phyloP scores from a whole-genome alignment of 495 filamentous ascomycete genomes.

The Aspergillus campestris region DNA sequence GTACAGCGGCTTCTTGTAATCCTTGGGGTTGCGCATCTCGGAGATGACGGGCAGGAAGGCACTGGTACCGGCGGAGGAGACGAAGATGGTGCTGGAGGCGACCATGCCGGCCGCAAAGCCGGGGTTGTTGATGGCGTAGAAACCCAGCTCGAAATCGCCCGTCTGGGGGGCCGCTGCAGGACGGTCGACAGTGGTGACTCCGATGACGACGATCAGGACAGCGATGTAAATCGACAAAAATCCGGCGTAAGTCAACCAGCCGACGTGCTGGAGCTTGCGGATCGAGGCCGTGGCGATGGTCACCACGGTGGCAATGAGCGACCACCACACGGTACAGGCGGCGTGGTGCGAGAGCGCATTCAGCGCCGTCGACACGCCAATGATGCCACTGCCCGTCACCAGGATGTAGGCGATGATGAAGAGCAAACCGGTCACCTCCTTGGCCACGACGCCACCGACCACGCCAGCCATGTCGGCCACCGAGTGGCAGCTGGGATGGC shows the following conservation, averaged over 20 bases:
- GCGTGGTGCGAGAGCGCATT: slow-evolving; percentile 41
- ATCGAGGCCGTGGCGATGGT: slow-evolving; percentile 43
- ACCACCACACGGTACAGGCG: slow-evolving; percentile 36
- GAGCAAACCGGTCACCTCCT: slow-evolving; percentile 28
- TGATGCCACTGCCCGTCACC: slow-evolving; percentile 36
- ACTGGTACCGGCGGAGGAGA: slow-evolving; percentile 46
- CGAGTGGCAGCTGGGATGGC: slow-evolving; percentile 27
- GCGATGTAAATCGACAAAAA: slow-evolving; percentile 35
- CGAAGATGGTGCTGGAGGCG: slow-evolving; percentile 28
- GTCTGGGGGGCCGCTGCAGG: slow-evolving; percentile 27
- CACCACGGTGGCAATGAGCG: slow-evolving; percentile 46
- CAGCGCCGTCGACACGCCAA: slow-evolving; percentile 38
- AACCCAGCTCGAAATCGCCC: slow-evolving; percentile 39
- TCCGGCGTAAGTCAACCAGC: slow-evolving; percentile 34
- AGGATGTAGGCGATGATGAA: slow-evolving; percentile 41
- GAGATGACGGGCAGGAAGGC: slow-evolving; percentile 65
- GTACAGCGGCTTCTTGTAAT: slow-evolving; percentile 55
- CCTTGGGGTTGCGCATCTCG: slow-evolving; percentile 58
- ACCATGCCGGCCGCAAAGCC: slow-evolving; percentile 27
- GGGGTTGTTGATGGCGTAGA: slow-evolving; percentile 15
- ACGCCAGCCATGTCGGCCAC: slow-evolving; percentile 62
- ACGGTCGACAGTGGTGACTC: slow-evolving; percentile 29
- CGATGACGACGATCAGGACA: slow-evolving; percentile 40
- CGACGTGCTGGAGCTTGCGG: slow-evolving; percentile 29
- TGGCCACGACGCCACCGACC: slow-evolving; percentile 47